Base-by-base conservation (phyloP, 148 eudicot genomes). In the Selenicereus undatus region DNA sequence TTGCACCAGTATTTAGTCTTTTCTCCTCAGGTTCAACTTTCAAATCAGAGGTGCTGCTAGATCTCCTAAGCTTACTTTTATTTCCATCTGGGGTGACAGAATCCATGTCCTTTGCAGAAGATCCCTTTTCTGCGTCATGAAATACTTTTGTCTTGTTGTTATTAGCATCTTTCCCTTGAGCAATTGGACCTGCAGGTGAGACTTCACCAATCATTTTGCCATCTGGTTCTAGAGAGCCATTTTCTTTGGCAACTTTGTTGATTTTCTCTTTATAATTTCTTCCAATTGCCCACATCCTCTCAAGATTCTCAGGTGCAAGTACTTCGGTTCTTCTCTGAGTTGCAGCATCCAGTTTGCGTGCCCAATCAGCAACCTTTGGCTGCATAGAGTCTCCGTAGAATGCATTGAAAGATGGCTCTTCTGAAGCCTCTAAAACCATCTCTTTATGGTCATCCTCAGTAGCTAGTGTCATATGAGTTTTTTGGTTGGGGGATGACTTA, bases 301-400 rank as follows among this genome's bases (percentile, higher is more conserved):
- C 99, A 69, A 96, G 97, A 90, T 93, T 96, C 82, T 96, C 99
- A 83, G 99, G 98, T 87, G 89, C 91, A 80, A 96, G 91, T 80
- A 96, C 94, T 90, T 96, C 99, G 39, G 93, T 88, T 85, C 99
- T 90, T 86, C 97, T 89, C 86, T 93, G 98, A 45, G 95, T 89
- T 86, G 99, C 97, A 79, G 97, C 99, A 81, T 94, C 97, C 78
- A 93, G 86, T 58, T 86, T 87, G 77, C 93, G 86, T 11, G 95
- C 97, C 99, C 98, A 96, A 77, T 90, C 98, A 79, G 91, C 68
- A n/a, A 62, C 81, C 62, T 84, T 88, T 39, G 90, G 84, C 26
- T 92, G 92, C 79, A 78, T 54, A 48, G 85, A 42, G 74, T 89
- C 95, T 77, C 86, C 87, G 77, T 76, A 60, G 71, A 71, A 36